These are phyloP conservation scores for Zangia roseola DNA, from an alignment of 768 basidiomycete species.

Conservation along the genomic window DNA sequence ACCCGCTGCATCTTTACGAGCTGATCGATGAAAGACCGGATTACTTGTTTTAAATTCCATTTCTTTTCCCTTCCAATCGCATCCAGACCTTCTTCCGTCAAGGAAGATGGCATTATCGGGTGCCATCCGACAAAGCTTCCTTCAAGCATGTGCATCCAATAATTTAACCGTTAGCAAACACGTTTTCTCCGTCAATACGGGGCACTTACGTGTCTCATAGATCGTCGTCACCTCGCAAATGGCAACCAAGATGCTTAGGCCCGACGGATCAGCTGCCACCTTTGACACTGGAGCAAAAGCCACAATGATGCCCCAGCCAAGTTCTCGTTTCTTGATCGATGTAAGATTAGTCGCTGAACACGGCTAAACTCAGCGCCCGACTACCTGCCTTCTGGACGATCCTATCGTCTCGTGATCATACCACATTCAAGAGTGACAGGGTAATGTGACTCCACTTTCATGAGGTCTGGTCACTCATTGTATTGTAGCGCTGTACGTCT, in stretches of 20 bases:
- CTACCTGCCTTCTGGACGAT: conserved; percentile 44
- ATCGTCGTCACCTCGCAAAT: conserved; percentile 66
- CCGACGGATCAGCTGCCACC: conserved; percentile 62
- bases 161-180: conserved; percentile 46
- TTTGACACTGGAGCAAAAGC: conserved; percentile 65
- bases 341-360: conserved; percentile 4
- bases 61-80: conserved; percentile 62
- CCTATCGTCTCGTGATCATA: conserved; percentile 43
- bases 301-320: conserved; percentile 65
- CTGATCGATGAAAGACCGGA: conserved; percentile 37
- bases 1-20: not conserved
- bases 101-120: conserved; percentile 47
- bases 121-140: conserved; percentile 51
- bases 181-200: not conserved
- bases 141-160: conserved; percentile 45
- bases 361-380: conserved; percentile 24
- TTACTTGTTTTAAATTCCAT: conserved; percentile 68
- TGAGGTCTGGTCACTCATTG: conserved; percentile 12
- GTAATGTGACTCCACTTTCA: conserved; percentile 31
- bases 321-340: conserved; percentile 34
- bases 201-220: conserved; percentile 28
- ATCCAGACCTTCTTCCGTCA: conserved; percentile 36
- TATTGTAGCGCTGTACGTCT: conserved; percentile 39
- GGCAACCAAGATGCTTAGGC: conserved; percentile 62
- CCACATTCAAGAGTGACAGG: conserved; percentile 41